Base-by-base conservation (phyloP, 805 yeast species). In the Yarrowia keelungensis region DNA sequence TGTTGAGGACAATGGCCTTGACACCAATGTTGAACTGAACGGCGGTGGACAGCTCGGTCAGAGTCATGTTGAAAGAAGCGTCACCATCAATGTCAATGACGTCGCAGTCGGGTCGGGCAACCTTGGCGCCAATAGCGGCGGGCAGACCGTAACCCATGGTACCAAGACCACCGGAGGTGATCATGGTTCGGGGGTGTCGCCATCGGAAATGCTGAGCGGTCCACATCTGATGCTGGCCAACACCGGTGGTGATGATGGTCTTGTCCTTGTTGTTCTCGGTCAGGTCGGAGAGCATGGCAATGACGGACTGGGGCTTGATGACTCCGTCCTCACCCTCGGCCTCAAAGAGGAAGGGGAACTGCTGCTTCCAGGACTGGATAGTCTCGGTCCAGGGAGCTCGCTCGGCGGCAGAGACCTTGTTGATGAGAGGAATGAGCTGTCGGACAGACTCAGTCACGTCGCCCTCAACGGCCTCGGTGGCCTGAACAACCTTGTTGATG, bases 151-250 rank as follows among this genome's bases (percentile, higher is more conserved):
- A 94, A 71, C 99, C 99, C 99, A 94, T 94, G 69, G 99, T 94
- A 75, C 99, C 99, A 75, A 94, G 85, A 75, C 99, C 99, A 81
- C 99, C 99, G 64, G 97, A 92, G n/a, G 98, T 92, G 79, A 94
- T 90, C 82, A 95, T 89, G 64, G 96, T 85, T 80, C 98, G 87
- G 75, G 99, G 99, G 71, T 85, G 81, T 71, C 88, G 89, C 97
- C 98, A 94, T 66, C 92, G 87, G 87, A 90, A 93, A 80, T 92
- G 93, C 82, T 95, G 99, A 38, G 98, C 98, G 46, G 98, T 96
- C 99, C 99, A 94, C 99, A 94, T 94, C 83, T 94, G 99, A 85
- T 94, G 99, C 84, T 95, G 99, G 71, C 99, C 99, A 67, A 95
- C 98, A 84, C 99, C 99, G 45, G 99, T 95, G 67, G 98, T 90